phyloP scores from a whole-genome alignment of 257 asterid genomes.

The Cordia subcordata region DNA sequence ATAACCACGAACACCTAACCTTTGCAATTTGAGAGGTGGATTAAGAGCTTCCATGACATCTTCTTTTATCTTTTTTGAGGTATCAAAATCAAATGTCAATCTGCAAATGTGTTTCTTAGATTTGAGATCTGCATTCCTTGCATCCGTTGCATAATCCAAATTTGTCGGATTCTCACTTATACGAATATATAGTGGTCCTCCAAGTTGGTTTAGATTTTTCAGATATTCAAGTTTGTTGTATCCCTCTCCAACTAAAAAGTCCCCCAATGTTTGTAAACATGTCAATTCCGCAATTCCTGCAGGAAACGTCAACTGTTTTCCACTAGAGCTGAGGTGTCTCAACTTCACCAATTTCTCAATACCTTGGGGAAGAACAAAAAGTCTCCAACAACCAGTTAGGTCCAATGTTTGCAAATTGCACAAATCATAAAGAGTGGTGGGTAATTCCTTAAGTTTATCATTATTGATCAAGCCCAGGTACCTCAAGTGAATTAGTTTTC shows the following conservation, averaged over 20 bases:
- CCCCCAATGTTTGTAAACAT: neutral
- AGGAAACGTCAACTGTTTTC: neutral
- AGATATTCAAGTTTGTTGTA: slow-evolving; percentile 2
- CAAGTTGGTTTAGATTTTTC: slow-evolving; percentile 7
- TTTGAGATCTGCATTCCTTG: neutral
- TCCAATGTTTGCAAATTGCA: slow-evolving; percentile 5
- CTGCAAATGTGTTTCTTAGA: neutral
- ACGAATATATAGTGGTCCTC: neutral
- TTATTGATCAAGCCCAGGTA: slow-evolving; percentile 7
- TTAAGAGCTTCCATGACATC: neutral
- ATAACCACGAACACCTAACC: neutral
- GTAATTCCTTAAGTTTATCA: neutral
- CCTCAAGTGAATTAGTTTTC: slow-evolving; percentile 9
- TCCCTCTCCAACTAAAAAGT: neutral
- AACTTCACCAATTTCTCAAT: slow-evolving; percentile 5
- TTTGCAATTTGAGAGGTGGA: neutral
- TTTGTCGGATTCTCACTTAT: neutral
- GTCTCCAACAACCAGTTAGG: neutral
- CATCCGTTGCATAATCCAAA: too few relatives aligned
- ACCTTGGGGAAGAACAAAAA: slow-evolving; percentile 5
- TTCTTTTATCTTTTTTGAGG: neutral
- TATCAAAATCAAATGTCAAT: neutral
- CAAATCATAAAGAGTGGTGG: slow-evolving; percentile 4
- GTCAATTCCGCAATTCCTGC: slow-evolving; percentile 10
- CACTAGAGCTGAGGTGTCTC: neutral